A percentile compares a stretch with the other conserved stretches of the same genome.
Evolutionary conservation across 2,329 filamentous ascomycete species (phyloP).

Genomic region (Xylaria sp.): DNA sequence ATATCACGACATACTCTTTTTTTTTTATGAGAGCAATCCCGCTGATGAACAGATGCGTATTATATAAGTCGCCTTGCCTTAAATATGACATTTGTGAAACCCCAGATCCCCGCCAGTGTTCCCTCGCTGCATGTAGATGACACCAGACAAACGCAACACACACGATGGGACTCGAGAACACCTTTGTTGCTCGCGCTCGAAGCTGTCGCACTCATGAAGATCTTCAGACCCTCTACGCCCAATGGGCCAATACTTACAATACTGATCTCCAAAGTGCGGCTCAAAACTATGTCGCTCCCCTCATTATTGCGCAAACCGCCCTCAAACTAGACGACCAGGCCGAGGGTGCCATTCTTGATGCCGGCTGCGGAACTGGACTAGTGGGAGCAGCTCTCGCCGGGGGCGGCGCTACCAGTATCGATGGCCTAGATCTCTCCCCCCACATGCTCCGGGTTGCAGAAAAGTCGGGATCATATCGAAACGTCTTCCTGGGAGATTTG

Average conservation of each 20-base stretch:
- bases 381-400: conserved; percentile 60
- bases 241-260: conserved; percentile 53
- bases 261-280: conserved; percentile 48
- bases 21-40: neutral
- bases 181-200: conserved; percentile 20
- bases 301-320: conserved; percentile 51
- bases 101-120: neutral
- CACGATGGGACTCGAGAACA: neutral
- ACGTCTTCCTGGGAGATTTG: conserved; percentile 58
- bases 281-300: conserved; percentile 57
- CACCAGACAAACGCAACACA: neutral
- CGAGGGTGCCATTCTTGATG: conserved; percentile 55
- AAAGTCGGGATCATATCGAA: conserved; percentile 59
- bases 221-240: conserved; percentile 47
- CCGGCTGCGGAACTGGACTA: conserved; percentile 66
- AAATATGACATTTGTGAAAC: neutral
- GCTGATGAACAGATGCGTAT: neutral
- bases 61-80: neutral
- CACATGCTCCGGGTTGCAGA: conserved; percentile 64
- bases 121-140: neutral
- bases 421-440: conserved; percentile 63
- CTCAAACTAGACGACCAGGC: conserved; percentile 48
- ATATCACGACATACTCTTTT: too few species aligned
- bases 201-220: conserved; percentile 20
- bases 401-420: conserved; percentile 57